Conservation (phyloP, 2,329 filamentous ascomycete genomes). For the Chaetomium sp. region DNA sequence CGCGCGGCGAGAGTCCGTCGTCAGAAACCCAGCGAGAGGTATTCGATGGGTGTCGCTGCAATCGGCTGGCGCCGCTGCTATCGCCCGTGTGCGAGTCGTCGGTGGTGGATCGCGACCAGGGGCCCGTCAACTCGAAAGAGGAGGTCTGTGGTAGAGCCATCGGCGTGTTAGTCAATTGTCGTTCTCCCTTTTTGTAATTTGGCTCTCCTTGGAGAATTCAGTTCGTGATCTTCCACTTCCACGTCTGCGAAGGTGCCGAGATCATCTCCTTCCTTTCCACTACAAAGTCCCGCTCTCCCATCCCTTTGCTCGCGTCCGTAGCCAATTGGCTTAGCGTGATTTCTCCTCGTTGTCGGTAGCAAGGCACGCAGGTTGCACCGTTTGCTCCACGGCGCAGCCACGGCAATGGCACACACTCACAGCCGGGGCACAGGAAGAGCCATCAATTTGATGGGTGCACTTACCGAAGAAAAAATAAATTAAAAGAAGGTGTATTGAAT, state of each 20-base stretch:
- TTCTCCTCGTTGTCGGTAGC: constrained; percentile 11
- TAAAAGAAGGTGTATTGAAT: background rate
- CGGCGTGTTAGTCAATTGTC: constrained; percentile 18
- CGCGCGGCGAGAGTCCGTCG: constrained; percentile 15
- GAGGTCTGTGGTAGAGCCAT: constrained; percentile 12
- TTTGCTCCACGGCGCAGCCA: constrained; percentile 11
- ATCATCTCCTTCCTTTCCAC: background rate
- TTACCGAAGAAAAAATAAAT: constrained; percentile 8
- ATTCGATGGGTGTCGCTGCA: constrained; percentile 9
- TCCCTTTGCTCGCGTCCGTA: background rate
- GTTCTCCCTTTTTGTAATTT: background rate
- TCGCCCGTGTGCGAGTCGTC: constrained; percentile 12
- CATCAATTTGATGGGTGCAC: background rate
- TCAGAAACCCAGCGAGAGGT: constrained; percentile 9
- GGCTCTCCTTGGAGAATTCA: background rate
- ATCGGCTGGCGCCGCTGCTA: constrained; percentile 14
- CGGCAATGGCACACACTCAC: background rate
- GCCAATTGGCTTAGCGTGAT: constrained; percentile 15
- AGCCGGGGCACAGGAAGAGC: background rate
- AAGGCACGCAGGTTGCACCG: constrained; percentile 9
- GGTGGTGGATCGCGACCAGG: constrained; percentile 13
- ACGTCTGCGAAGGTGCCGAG: background rate
- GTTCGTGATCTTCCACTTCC: no score
- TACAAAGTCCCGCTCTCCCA: background rate
- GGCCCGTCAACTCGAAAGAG: constrained; percentile 4